A percentile compares a stretch with the other conserved stretches of the same genome.
Evolutionary conservation across 2,329 filamentous ascomycete species (phyloP).

Genomic region (Leptographium flavum): DNA sequence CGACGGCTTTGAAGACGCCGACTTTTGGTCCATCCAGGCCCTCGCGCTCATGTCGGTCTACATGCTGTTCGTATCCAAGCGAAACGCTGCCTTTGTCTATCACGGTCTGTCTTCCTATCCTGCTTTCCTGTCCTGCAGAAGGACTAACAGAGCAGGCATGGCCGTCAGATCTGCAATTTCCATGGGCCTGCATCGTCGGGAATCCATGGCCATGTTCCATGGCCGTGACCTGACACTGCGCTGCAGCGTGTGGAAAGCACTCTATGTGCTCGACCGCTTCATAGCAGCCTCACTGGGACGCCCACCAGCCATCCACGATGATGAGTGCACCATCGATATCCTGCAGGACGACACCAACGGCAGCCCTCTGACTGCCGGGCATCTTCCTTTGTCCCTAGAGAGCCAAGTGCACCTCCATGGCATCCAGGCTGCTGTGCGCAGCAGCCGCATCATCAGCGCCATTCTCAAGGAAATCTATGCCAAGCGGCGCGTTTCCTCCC

Average conservation of each 20-base stretch:
- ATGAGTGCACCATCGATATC: conserved; percentile 42
- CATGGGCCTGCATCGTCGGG: conserved; percentile 46
- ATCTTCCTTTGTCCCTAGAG: background rate
- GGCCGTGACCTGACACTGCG: conserved; percentile 19
- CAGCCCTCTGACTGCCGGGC: background rate
- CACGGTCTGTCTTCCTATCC: conserved; percentile 27
- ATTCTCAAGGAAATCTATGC: conserved; percentile 48
- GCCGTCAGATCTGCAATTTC: conserved; percentile 49
- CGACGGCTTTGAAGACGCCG: conserved; percentile 42
- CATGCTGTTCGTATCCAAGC: conserved; percentile 44
- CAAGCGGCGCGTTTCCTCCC: conserved; percentile 41
- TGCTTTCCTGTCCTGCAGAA: background rate
- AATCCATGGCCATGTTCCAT: conserved; percentile 40
- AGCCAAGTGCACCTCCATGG: conserved; percentile 14
- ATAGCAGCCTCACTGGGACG: conserved; percentile 48
- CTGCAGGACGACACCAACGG: conserved; percentile 13
- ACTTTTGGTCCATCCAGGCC: conserved; percentile 52
- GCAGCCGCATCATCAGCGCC: conserved; percentile 40
- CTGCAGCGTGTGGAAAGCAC: conserved; percentile 47
- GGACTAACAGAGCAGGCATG: conserved; percentile 34
- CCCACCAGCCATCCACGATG: conserved; percentile 45
- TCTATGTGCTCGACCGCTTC: conserved; percentile 51
- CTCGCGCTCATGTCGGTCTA: conserved; percentile 50
- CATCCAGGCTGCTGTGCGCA: conserved; percentile 41
- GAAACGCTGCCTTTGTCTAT: conserved; percentile 49